Evolutionary conservation across 1,284 basidiomycete species (phyloP).

Genomic region (Cryptococcus neoformans): DNA sequence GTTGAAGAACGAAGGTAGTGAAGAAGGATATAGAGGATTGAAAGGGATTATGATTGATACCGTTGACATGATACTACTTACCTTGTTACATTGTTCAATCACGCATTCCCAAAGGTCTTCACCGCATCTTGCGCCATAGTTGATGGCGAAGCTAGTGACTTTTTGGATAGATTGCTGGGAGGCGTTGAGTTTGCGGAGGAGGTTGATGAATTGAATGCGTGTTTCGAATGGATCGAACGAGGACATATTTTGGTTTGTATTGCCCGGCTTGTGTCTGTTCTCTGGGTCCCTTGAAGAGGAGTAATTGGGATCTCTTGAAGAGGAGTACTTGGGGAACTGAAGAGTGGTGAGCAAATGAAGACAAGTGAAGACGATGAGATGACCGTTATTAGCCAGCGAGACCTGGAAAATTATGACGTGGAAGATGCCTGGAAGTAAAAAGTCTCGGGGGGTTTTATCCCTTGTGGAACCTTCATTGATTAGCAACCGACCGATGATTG

Average conservation of each 20-base stretch:
- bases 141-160: constrained; percentile 79
- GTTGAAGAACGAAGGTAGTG: neutral
- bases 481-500: too few relatives aligned
- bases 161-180: constrained; percentile 89
- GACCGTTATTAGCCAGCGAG: too few relatives aligned
- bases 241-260: neutral
- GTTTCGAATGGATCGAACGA: constrained; percentile 87
- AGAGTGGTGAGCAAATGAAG: too few relatives aligned
- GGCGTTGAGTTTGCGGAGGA: constrained; percentile 72
- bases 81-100: constrained; percentile 83
- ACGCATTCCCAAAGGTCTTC: constrained; percentile 96
- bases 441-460: too few relatives aligned
- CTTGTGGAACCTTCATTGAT: too few relatives aligned
- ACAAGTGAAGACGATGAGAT: too few relatives aligned
- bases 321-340: too few relatives aligned
- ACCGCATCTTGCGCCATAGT: constrained; percentile 74
- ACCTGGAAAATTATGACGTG: too few relatives aligned
- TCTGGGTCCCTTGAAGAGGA: too few relatives aligned
- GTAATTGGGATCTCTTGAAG: too few relatives aligned
- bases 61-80: constrained; percentile 29
- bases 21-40: neutral
- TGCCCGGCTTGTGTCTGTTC: neutral
- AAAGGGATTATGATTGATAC: neutral
- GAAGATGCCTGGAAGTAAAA: too few relatives aligned
- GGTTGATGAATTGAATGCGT: constrained; percentile 74